Evolutionary conservation across 805 yeast species (phyloP).

Genomic region (Candida hungchunana): DNA sequence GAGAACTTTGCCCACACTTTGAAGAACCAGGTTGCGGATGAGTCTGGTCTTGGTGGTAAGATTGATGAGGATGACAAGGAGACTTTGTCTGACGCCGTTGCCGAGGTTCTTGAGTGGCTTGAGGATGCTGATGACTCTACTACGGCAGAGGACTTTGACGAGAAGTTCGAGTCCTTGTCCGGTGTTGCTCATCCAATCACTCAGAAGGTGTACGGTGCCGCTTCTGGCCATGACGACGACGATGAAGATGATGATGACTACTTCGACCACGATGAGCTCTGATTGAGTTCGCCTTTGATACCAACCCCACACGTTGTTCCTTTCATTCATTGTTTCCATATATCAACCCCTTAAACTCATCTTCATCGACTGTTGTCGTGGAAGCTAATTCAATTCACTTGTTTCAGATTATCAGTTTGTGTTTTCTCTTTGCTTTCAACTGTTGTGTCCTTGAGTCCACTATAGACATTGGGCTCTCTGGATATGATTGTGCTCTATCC

Average conservation of each 20-base stretch:
- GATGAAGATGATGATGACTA: slow-evolving; percentile 48
- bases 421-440: too few relatives aligned
- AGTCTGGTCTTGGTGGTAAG: slow-evolving; percentile 66
- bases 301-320: neutral
- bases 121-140: slow-evolving; percentile 86
- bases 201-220: slow-evolving; percentile 71
- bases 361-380: too few relatives aligned
- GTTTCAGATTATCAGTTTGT: too few relatives aligned
- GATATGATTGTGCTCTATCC: too few relatives aligned
- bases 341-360: neutral
- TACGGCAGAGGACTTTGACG: slow-evolving; percentile 88
- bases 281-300: slow-evolving; percentile 14
- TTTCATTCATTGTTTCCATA: neutral
- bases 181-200: slow-evolving; percentile 89
- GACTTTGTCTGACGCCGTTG: slow-evolving; percentile 78
- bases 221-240: slow-evolving; percentile 42
- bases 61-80: slow-evolving; percentile 90
- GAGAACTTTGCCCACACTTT: slow-evolving; percentile 86
- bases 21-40: slow-evolving; percentile 60
- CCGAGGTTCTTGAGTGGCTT: slow-evolving; percentile 83
- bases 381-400: too few relatives aligned
- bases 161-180: slow-evolving; percentile 79
- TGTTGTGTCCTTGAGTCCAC: too few relatives aligned
- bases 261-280: slow-evolving; percentile 69
- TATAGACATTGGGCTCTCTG: too few relatives aligned